phyloP scores from a whole-genome alignment of 176 grass and related monocot genomes.

The Carex pumila region DNA sequence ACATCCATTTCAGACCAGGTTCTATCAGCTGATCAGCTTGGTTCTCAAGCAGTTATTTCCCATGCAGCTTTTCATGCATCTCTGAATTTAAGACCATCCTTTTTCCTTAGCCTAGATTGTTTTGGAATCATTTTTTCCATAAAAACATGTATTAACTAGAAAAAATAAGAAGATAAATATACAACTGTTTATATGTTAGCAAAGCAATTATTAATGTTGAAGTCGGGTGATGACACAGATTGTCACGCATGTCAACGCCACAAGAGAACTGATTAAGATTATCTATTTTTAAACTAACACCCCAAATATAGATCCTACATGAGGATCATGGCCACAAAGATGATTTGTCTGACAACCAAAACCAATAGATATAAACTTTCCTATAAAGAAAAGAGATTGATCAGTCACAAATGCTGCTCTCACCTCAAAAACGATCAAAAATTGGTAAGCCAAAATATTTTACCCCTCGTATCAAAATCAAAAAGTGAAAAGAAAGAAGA shows the following conservation, averaged over 20 bases:
- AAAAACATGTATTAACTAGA: neutral
- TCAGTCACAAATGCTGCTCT: neutral
- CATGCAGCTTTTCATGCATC: neutral
- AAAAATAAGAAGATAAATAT: neutral
- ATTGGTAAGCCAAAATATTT: neutral
- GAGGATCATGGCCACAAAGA: neutral
- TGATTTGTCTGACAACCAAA: neutral
- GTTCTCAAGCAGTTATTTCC: neutral
- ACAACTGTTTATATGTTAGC: neutral
- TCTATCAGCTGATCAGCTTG: neutral
- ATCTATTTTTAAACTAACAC: neutral
- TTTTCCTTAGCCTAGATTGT: neutral
- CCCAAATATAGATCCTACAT: neutral
- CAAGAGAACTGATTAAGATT: neutral
- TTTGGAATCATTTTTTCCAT: neutral
- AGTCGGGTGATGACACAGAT: neutral
- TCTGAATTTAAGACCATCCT: neutral
- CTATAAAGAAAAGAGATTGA: constrained; percentile 12
- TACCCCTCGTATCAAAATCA: neutral
- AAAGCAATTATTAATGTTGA: too few species aligned
- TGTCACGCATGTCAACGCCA: neutral
- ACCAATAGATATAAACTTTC: neutral
- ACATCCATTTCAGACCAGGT: neutral
- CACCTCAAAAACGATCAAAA: neutral
- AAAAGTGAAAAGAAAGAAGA: neutral